Evolutionary conservation across 2,329 filamentous ascomycete genomes (phyloP).

Genomic region (Lasiodiplodia hormozganensis): DNA sequence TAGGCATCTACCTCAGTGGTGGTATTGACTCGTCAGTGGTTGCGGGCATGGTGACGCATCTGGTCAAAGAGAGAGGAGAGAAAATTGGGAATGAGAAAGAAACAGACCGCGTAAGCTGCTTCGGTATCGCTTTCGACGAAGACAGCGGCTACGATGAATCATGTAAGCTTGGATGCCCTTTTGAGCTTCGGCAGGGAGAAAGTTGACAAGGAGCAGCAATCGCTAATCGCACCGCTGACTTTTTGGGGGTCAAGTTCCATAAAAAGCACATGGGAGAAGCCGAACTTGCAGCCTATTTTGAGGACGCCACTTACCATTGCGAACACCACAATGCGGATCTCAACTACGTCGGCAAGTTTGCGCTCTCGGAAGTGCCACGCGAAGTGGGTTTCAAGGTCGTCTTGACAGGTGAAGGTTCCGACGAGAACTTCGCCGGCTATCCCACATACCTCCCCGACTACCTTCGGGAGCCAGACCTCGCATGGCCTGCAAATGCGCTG

Average conservation of each 20-base stretch:
- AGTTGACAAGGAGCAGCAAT: conserved; percentile 40
- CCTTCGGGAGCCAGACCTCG: conserved; percentile 56
- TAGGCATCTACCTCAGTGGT: conserved; percentile 64
- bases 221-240: conserved; percentile 57
- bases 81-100: conserved; percentile 53
- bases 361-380: conserved; percentile 55
- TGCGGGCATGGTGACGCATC: conserved; percentile 62
- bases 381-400: conserved; percentile 61
- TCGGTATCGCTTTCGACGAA: conserved; percentile 61
- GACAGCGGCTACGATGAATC: conserved; percentile 60
- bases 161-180: neutral
- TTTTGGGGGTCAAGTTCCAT: conserved; percentile 54
- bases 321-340: conserved; percentile 58
- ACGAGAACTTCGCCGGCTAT: conserved; percentile 64
- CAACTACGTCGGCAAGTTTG: conserved; percentile 60
- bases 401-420: conserved; percentile 60
- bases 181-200: neutral
- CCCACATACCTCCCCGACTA: conserved; percentile 54
- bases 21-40: conserved; percentile 65
- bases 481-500: conserved; percentile 31
- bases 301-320: conserved; percentile 54
- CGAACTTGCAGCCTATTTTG: conserved; percentile 51
- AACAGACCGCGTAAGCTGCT: conserved; percentile 53
- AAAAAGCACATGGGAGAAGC: conserved; percentile 54
- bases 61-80: conserved; percentile 56